Percentiles rank a stretch among this genome's conserved stretches.
These are phyloP conservation scores for Fallopia convolvulus DNA, from an alignment of 148 eudicot genomes.

Conservation along the genomic window DNA sequence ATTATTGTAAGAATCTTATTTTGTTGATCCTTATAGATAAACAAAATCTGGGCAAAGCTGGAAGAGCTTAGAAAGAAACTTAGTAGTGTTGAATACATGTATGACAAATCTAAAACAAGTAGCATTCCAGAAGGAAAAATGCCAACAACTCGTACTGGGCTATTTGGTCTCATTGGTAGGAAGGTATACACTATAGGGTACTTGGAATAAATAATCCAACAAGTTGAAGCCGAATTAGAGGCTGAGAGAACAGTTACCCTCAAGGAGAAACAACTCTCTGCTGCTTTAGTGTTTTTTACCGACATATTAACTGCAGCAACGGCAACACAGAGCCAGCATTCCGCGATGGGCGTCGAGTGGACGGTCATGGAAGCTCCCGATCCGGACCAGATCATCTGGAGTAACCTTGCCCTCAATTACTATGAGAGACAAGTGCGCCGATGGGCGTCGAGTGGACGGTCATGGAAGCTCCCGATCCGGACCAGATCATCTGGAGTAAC, in stretches of 20 bases:
- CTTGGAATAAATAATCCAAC: constrained; percentile 58
- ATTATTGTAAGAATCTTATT: too few relatives aligned
- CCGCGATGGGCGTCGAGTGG: constrained; percentile 57
- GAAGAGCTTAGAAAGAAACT: constrained; percentile 71
- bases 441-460: constrained; percentile 68
- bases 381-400: constrained; percentile 69
- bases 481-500: constrained; percentile 70
- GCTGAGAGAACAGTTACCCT: constrained; percentile 67
- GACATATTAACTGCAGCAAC: constrained; percentile 61
- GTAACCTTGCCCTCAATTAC: constrained; percentile 48
- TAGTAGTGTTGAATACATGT: too few relatives aligned
- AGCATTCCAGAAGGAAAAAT: too few relatives aligned
- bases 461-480: constrained; percentile 72
- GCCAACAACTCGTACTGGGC: constrained; percentile 51
- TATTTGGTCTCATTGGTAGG: constrained; percentile 63
- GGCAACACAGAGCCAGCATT: constrained; percentile 69
- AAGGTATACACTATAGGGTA: constrained; percentile 68
- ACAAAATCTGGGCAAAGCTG: constrained; percentile 65
- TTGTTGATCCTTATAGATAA: constrained; percentile 41
- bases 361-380: constrained; percentile 74
- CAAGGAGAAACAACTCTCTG: constrained; percentile 45
- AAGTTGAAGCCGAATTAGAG: constrained; percentile 50
- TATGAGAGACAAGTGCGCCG: constrained; percentile 40
- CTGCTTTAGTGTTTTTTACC: constrained; percentile 69
- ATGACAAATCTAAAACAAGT: too few relatives aligned